phyloP scores from a whole-genome alignment of 257 asterid genomes.

The Jacaranda copaia region DNA sequence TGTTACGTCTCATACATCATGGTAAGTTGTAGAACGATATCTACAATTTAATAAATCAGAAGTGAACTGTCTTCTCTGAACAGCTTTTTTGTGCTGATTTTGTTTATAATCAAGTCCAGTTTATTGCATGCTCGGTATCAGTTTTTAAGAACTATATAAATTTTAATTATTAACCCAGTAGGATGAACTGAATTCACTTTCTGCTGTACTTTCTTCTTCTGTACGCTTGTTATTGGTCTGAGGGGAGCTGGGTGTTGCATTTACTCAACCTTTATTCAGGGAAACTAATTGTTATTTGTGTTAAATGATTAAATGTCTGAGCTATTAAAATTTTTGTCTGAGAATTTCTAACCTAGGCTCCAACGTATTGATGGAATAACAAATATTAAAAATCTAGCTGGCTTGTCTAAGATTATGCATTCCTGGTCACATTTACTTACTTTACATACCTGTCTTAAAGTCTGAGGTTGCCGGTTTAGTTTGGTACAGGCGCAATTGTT shows the following conservation, averaged over 20 bases:
- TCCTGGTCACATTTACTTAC: no score
- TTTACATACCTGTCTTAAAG: no score
- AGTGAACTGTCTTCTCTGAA: background rate
- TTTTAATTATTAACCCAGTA: background rate
- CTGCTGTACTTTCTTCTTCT: no score
- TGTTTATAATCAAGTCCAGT: background rate
- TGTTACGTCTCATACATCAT: no score
- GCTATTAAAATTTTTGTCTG: background rate
- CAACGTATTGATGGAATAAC: background rate
- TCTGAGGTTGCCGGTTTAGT: no score
- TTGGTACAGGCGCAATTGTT: no score
- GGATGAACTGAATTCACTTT: background rate
- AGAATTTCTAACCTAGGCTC: background rate
- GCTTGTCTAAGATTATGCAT: no score
- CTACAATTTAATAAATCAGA: background rate
- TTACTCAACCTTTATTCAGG: background rate
- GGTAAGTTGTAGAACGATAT: background rate
- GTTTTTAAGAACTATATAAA: background rate
- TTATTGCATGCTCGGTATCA: constrained; percentile 4
- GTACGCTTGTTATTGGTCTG: no score
- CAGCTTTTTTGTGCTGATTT: background rate
- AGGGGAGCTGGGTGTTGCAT: background rate
- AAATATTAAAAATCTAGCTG: background rate
- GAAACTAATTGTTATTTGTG: background rate
- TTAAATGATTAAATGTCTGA: background rate